Conservation (phyloP, 352 stramenopile genomes). For the Pythium biforme region DNA sequence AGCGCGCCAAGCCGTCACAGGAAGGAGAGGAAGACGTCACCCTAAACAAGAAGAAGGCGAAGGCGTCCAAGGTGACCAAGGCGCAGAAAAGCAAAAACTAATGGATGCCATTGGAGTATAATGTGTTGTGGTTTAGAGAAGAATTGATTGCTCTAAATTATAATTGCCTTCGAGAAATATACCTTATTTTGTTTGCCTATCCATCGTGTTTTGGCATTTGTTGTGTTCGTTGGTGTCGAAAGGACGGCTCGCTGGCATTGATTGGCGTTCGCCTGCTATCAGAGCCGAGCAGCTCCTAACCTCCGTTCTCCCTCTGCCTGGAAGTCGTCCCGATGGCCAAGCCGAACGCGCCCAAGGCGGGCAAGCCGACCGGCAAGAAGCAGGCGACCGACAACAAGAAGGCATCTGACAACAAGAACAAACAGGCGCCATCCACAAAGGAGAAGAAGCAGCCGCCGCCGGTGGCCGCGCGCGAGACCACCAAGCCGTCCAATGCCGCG, state of each 20-base stretch:
- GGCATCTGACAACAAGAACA: no score
- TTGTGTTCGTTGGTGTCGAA: conserved; percentile 22
- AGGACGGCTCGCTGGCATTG: conserved; percentile 24
- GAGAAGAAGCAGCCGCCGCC: no score
- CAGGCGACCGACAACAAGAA: no score
- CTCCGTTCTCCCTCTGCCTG: background rate
- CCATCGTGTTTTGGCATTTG: conserved; percentile 13
- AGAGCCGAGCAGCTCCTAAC: background rate
- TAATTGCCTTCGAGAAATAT: background rate
- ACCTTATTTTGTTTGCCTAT: conserved; percentile 6
- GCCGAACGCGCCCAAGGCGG: conserved; percentile 15
- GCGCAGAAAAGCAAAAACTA: conserved; percentile 5
- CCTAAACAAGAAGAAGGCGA: no score
- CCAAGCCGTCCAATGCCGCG: background rate
- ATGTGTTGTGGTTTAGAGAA: background rate
- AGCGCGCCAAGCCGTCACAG: background rate
- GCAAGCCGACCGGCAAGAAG: background rate
- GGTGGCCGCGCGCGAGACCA: no score
- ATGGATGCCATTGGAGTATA: no score
- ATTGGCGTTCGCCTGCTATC: conserved; percentile 21
- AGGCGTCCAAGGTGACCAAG: no score
- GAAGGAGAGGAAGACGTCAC: background rate
- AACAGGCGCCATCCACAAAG: no score
- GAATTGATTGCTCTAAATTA: no score
- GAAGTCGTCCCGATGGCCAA: conserved; percentile 32